Evolutionary conservation across 257 asterid species (phyloP).

Genomic region (Solanum virginianum): DNA sequence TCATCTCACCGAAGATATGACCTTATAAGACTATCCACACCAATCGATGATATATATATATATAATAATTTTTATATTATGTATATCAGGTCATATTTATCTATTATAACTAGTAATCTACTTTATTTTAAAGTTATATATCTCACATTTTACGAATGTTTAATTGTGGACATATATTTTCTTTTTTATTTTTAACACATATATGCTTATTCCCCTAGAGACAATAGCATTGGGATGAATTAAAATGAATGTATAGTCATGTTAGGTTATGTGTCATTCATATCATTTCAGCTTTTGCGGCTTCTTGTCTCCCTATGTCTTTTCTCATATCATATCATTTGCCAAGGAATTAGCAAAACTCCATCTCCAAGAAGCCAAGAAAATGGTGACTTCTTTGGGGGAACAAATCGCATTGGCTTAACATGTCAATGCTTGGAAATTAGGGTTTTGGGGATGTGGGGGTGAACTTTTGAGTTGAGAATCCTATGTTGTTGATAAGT

Average conservation of each 20-base stretch:
- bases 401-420: constrained; percentile 13
- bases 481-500: constrained; percentile 34
- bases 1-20: too few relatives aligned
- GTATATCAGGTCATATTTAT: neutral
- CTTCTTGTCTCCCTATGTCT: neutral
- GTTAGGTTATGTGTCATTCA: constrained; percentile 18
- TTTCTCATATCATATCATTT: neutral
- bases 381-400: constrained; percentile 15
- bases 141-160: too few relatives aligned
- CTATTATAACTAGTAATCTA: too few relatives aligned
- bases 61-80: neutral
- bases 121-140: neutral
- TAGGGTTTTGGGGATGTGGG: neutral
- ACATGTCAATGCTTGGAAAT: neutral
- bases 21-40: too few relatives aligned
- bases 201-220: constrained; percentile 15
- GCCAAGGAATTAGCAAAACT: constrained; percentile 18
- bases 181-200: neutral
- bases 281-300: neutral
- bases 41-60: too few relatives aligned
- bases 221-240: constrained; percentile 30
- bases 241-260: constrained; percentile 3
- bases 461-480: neutral
- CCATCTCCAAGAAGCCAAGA: constrained; percentile 45
- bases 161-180: neutral